Evolutionary conservation across 805 yeast species (phyloP).

Genomic region (Priceomyces castillae): DNA sequence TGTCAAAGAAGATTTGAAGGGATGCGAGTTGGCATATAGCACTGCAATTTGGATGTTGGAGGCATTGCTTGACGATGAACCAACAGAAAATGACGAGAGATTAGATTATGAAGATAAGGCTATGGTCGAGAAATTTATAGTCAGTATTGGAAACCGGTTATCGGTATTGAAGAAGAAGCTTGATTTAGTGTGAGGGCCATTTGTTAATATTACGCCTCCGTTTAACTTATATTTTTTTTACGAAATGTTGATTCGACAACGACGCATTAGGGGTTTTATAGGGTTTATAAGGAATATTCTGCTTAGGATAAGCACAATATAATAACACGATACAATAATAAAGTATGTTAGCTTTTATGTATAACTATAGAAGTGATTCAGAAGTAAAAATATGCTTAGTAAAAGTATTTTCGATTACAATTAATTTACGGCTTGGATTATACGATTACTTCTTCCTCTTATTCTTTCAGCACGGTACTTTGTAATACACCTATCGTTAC

Average conservation of each 20-base stretch:
- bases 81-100: slow-evolving; percentile 30
- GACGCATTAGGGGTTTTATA: not conserved
- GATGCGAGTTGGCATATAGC: slow-evolving; percentile 85
- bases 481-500: slow-evolving; percentile 40
- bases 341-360: not conserved
- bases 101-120: slow-evolving; percentile 71
- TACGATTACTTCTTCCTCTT: not conserved
- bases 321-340: not conserved
- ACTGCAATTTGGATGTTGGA: slow-evolving; percentile 96
- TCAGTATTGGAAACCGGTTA: slow-evolving; percentile 78
- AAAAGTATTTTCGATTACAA: not conserved
- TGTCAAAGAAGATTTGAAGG: slow-evolving; percentile 64
- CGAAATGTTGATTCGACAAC: not conserved
- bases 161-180: slow-evolving; percentile 63
- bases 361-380: too few relatives aligned
- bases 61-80: slow-evolving; percentile 62
- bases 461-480: slow-evolving; percentile 13
- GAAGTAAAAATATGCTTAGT: not conserved
- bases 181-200: slow-evolving; percentile 17
- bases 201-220: not conserved
- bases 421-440: too few relatives aligned
- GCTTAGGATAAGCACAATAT: slow-evolving; percentile 1
- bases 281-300: not conserved
- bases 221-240: not conserved
- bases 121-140: slow-evolving; percentile 77